phyloP scores from a whole-genome alignment of 345 rosid genomes.

The Populus euphratica region DNA sequence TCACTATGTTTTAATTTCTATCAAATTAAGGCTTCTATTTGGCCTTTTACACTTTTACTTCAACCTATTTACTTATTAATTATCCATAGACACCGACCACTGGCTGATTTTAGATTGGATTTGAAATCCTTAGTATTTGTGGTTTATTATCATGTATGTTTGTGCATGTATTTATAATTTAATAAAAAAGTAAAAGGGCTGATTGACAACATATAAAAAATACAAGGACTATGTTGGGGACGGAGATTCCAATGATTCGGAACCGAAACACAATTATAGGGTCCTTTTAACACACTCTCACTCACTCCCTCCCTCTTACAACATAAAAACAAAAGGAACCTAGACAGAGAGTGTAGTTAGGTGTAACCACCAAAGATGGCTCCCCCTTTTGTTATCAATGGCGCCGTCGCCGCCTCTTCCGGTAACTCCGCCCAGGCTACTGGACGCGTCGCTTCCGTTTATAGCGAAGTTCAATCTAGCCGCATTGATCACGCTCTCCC shows the following conservation, averaged over 20 bases:
- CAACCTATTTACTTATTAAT: background rate
- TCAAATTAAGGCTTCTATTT: background rate
- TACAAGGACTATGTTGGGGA: background rate
- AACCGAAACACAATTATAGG: background rate
- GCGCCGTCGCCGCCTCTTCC: conserved; percentile 32
- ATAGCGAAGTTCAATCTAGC: conserved; percentile 78
- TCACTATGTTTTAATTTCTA: background rate
- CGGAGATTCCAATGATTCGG: background rate
- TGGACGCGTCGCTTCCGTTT: conserved; percentile 66
- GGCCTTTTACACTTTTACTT: background rate
- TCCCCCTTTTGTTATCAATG: conserved; percentile 48
- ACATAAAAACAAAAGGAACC: background rate
- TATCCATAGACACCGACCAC: too few species aligned
- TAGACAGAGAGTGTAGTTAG: background rate
- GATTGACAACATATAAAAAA: background rate
- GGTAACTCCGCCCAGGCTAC: conserved; percentile 32
- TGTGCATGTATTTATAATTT: too few species aligned
- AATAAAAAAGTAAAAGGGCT: too few species aligned
- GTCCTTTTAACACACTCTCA: background rate
- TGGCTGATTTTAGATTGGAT: too few species aligned
- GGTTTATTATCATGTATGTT: too few species aligned
- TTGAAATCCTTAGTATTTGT: too few species aligned
- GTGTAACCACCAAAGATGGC: conserved; percentile 36
- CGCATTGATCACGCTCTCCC: conserved; percentile 75
- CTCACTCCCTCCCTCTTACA: background rate